Evolutionary conservation across 352 stramenopile genomes (phyloP), one percentile per base, ranked within the genome.

Genomic region (Globisporangium middletonii): DNA sequence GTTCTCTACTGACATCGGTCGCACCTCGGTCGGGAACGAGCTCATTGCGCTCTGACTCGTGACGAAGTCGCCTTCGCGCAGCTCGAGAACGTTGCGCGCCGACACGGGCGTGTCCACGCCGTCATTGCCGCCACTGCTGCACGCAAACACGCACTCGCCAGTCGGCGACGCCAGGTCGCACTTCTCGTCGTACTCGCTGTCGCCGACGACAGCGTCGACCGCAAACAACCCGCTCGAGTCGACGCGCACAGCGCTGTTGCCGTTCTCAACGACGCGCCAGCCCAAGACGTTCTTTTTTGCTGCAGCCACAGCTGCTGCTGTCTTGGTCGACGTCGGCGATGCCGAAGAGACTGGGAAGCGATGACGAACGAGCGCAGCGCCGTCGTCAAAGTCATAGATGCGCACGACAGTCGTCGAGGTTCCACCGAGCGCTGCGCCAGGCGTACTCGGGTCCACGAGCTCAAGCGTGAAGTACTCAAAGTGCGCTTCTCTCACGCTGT

Each of bases 351-450:
- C 45, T 18, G 57, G 52, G 46, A 91, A 89, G 1, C 44, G 72
- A 15, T 68, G 67, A 5, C 52, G 56, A 15, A 55, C 59, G 11
- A 86, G 58, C 2, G 55, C 41, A 0, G 27, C 16, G 23, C 71
- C 77, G 13, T 85, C 73, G 13, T 67, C 70, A 23, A 78, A 91
- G 54, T 88, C 79, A 18, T 80, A 91, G n/a, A 91, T 79, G 0
- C 74, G 75, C 41, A 88, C 50, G 0, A 55, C 63, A 9, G 68
- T 73, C 46, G 67, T 41, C 27, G 69, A 58, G 1, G 63, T 73
- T 9, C 56, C 57, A 0, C 78, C 81, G 4, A 88, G 45, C 2
- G 63, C 45, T 43, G 69, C 50, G 12, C 68, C 67, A 3, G 63
- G 16, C 0, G 50, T 70, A 8, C 62, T 55, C 3, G 72, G 74